Evolutionary conservation across 73 alveolate species (phyloP), one percentile per base, ranked within the genome.

Genomic region (Uronychia binucleata): DNA sequence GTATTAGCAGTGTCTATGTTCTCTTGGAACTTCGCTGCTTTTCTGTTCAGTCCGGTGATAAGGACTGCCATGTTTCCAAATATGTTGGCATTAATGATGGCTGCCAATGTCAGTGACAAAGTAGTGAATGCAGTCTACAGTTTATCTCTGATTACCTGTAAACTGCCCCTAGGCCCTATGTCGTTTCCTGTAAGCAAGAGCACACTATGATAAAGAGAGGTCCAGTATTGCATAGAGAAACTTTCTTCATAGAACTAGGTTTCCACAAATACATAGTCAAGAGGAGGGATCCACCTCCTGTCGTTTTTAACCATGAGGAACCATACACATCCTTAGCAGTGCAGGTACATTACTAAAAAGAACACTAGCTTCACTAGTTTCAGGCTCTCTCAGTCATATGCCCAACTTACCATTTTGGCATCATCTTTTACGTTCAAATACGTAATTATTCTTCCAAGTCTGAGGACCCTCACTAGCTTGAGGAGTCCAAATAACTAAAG

Each of bases 31-130:
- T 74, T 83, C 19, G 85, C 33, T 1, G 87, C 77, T 79, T 90
- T 90, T 58, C 86, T 58, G 77, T 90, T 90, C 14, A 84, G 75
- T 14, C 35, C 80, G 11, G 67, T 5, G n/a, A 85, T 30, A 1
- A 85, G 58, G 46, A 90, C 91, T 14, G 95, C 95, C 85, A 90
- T 83, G 46, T 82, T 86, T 57, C 95, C 95, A 57, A 90, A 90
- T 1, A 92, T 83, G 46, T 82, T 83, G 33, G 97, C 97, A 74
- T 77, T 89, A 30, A 88, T 87, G 5, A 92, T 79, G 34, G 95
- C 93, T 28, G 94, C 95, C 33, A 59, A 30, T 1, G 85, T 35
- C 78, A 92, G 30, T 1, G 85, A n/a, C 11, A 89, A 34, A 13
- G 89, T n/a, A 29, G 74, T 76, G 34, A 84, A 77, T 19, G 67